Percentiles rank a stretch among this genome's conserved stretches.
These are phyloP conservation scores for Leccinellum luteum DNA, from an alignment of 768 basidiomycete species.

Conservation along the genomic window DNA sequence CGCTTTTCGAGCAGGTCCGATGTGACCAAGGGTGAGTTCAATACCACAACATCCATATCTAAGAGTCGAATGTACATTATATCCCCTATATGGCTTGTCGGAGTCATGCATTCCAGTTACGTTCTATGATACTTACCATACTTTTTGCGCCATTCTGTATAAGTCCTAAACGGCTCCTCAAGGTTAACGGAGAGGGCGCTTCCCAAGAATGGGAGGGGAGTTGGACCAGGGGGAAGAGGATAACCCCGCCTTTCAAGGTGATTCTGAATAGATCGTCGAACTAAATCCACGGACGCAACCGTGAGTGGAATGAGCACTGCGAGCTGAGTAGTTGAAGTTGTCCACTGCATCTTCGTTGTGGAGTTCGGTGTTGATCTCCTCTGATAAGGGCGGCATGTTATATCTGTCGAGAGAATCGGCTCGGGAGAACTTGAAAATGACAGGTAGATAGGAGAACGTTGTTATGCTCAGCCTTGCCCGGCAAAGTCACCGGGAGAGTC, in stretches of 20 bases:
- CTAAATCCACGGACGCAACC: not conserved
- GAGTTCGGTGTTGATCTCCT: not conserved
- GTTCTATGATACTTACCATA: constrained; percentile 11
- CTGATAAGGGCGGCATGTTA: not conserved
- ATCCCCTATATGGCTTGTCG: constrained; percentile 32
- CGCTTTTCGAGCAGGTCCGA: constrained; percentile 48
- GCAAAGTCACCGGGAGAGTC: not conserved
- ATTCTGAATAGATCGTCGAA: constrained; percentile 3
- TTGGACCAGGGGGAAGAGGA: constrained; percentile 22
- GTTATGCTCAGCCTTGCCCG: not conserved
- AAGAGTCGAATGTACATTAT: constrained; percentile 50
- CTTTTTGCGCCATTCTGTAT: constrained; percentile 14
- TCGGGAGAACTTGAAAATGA: not conserved
- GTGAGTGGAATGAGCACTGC: constrained; percentile 3
- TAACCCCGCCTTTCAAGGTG: constrained; percentile 11
- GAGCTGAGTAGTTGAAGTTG: constrained; percentile 5
- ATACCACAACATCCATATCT: constrained; percentile 42
- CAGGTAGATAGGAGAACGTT: not conserved
- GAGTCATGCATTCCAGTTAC: not conserved
- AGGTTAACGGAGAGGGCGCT: constrained; percentile 16
- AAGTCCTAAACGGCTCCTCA: constrained; percentile 14
- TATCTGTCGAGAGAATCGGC: not conserved
- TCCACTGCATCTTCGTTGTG: constrained; percentile 6
- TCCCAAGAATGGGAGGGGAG: constrained; percentile 18
- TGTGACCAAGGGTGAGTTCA: constrained; percentile 43